Evolutionary conservation across 129 eudicot species (phyloP), one percentile per base, ranked within the genome.

Genomic region (Pittosporum tobira): DNA sequence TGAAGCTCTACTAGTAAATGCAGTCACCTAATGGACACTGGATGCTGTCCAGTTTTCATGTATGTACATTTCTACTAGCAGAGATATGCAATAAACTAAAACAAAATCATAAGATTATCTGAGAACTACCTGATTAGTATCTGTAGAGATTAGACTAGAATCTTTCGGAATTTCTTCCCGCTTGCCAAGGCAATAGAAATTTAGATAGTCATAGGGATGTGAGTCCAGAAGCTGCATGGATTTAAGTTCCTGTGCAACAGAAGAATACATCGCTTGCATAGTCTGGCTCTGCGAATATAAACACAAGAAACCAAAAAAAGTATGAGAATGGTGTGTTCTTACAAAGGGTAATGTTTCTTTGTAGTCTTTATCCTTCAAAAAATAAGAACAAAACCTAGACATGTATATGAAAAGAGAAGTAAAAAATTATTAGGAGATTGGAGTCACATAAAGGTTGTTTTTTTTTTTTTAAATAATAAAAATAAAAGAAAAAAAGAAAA

Each of bases 101-200:
- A 34, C 13, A 34, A 34, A 34, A n/a, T n/a, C n/a, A n/a, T n/a
- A n/a, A n/a, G n/a, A n/a, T n/a, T n/a, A n/a, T 50, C 51, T 28
- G 29, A 51, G 43, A 63, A 51, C 48, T 73, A 84, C 96, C 94
- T 73, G 81, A 28, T 66, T 80, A 25, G 56, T 54, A 62, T 79
- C 79, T 52, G 60, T 72, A 40, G 84, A 47, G 20, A 59, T 68
- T 51, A 70, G 81, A 49, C 54, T 58, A 71, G 51, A 59, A 36
- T 65, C 77, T 15, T 48, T 12, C 54, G 94, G 78, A 36, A 78
- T 6, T 45, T 68, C 72, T n/a, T n/a, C n/a, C n/a, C n/a, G n/a
- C n/a, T n/a, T n/a, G n/a, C n/a, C n/a, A n/a, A n/a, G n/a, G n/a
- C 89, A 84, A 53, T 73, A 88, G 72, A 88, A 88, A 77, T 88